These are phyloP conservation scores for Fraxinus xanthoxyloides DNA, from an alignment of 305 asterid species.

Conservation along the genomic window DNA sequence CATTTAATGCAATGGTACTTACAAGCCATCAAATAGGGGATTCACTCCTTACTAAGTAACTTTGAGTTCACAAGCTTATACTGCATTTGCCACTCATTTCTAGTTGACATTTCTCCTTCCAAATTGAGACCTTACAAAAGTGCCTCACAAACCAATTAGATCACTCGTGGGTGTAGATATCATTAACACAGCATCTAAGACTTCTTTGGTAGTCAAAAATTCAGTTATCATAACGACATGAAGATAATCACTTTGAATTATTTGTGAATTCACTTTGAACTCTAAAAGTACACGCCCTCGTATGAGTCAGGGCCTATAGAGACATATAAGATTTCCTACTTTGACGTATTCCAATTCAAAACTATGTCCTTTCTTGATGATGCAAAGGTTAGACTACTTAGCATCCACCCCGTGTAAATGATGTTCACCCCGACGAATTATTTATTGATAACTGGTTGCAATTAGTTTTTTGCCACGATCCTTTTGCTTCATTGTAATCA, in stretches of 20 bases:
- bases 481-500: neutral
- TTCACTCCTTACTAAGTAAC: neutral
- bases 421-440: neutral
- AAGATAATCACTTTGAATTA: neutral
- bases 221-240: neutral
- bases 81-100: neutral
- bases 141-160: neutral
- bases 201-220: neutral
- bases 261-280: neutral
- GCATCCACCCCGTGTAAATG: neutral
- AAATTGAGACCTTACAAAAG: neutral
- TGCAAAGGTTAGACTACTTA: neutral
- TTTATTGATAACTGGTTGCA: neutral
- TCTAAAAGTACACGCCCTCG: neutral
- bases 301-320: neutral
- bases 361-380: neutral
- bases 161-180: neutral
- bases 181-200: neutral
- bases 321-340: neutral
- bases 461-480: neutral
- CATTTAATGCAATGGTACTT: neutral
- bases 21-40: neutral
- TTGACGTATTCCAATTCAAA: neutral
- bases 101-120: neutral
- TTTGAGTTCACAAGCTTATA: neutral